Evolutionary conservation across 2,329 filamentous ascomycete species (phyloP).

Genomic region (Aciculosporium take): DNA sequence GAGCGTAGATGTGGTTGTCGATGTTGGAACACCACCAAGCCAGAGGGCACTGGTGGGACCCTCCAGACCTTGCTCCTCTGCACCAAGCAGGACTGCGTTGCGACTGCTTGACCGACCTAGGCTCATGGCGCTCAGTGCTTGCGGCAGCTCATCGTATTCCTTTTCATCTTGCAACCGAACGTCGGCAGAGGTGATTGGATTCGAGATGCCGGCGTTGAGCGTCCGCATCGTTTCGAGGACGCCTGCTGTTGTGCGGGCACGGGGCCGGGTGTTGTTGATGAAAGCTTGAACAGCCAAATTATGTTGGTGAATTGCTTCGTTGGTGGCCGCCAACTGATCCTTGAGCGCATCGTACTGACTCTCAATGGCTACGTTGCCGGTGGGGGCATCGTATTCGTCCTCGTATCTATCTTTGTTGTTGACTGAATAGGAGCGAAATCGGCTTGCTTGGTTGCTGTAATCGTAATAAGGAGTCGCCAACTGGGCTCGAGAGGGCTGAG

Average conservation of each 20-base stretch:
- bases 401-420: conserved; percentile 98
- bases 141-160: conserved; percentile 66
- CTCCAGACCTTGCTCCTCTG: conserved; percentile 69
- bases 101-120: conserved; percentile 52
- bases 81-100: conserved; percentile 52
- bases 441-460: conserved; percentile 64
- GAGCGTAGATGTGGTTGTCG: conserved; percentile 87
- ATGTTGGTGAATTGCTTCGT: conserved; percentile 69
- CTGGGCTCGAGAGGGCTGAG: conserved; percentile 62
- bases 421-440: conserved; percentile 94
- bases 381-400: conserved; percentile 51
- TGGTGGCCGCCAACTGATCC: conserved; percentile 48
- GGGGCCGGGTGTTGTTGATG: conserved; percentile 71
- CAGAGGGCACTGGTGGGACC: conserved; percentile 86
- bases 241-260: conserved; percentile 71
- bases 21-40: conserved; percentile 95
- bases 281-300: conserved; percentile 90
- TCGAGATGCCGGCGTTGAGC: conserved; percentile 55
- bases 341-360: conserved; percentile 47
- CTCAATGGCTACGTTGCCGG: conserved; percentile 30
- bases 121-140: conserved; percentile 70
- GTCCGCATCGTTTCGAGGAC: conserved; percentile 69
- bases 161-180: conserved; percentile 59
- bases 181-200: conserved; percentile 60
- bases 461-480: conserved; percentile 62